These are phyloP conservation scores for Atkinsonella texensis DNA, from an alignment of 2,329 filamentous ascomycete genomes.

Conservation along the genomic window DNA sequence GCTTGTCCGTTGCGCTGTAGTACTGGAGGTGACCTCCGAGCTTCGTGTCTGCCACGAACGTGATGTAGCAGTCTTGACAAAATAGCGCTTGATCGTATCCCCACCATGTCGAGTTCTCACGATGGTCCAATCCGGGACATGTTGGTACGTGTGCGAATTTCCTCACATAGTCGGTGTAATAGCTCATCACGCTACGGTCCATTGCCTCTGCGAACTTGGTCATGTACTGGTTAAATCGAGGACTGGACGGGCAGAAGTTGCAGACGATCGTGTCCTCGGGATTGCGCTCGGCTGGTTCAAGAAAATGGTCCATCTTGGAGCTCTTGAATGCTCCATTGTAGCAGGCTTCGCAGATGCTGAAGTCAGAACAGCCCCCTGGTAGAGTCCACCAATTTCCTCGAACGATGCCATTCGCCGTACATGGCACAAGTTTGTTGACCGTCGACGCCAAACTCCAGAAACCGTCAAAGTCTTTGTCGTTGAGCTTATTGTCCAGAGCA, in stretches of 20 bases:
- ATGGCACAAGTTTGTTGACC: conserved; percentile 14
- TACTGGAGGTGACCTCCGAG: conserved; percentile 15
- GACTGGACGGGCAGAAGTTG: conserved; percentile 16
- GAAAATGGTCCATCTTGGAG: conserved; percentile 16
- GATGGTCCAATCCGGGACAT: conserved; percentile 18
- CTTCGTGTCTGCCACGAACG: conserved; percentile 17
- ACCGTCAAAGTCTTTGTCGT: conserved; percentile 14
- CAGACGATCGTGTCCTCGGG: conserved; percentile 15
- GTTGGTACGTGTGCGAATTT: conserved; percentile 16
- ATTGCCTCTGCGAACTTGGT: conserved; percentile 16
- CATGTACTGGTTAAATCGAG: conserved; percentile 16
- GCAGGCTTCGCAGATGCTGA: conserved; percentile 23
- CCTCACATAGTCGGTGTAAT: conserved; percentile 16
- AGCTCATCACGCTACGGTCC: conserved; percentile 20
- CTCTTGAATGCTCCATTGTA: conserved; percentile 18
- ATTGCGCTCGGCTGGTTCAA: conserved; percentile 13
- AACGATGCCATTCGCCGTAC: conserved; percentile 16
- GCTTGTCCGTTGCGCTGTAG: conserved; percentile 14
- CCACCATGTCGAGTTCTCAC: conserved; percentile 20
- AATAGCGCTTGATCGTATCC: conserved; percentile 21
- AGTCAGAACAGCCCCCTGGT: conserved; percentile 10
- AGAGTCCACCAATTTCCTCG: conserved; percentile 24
- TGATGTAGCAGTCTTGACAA: conserved; percentile 23
- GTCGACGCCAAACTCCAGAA: conserved; percentile 16
- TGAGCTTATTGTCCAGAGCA: conserved; percentile 16